Base-by-base conservation (phyloP, 495 filamentous ascomycete species). In the Neurospora sp. region DNA sequence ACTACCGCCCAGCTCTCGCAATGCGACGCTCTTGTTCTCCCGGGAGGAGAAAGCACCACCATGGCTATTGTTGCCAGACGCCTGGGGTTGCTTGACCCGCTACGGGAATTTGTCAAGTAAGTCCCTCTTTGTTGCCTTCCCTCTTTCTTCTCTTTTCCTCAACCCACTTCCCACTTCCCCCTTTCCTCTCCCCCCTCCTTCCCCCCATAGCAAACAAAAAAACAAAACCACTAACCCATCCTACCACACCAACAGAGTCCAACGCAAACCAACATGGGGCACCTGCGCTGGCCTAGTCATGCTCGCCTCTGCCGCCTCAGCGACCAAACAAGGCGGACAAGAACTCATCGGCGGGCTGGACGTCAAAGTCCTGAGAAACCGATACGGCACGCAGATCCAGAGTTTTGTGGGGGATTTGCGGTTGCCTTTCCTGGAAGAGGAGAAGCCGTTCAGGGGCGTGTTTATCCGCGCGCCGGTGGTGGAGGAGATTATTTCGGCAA, bases 381-480 rank as follows among this genome's bases (percentile, higher is more conserved):
- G 97, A 81, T 99, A 97, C 79, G 96, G 96, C 27, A 88, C 96
- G 69, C 96, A 99, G 82, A 89, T 91, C 37, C 94, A 99, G 82
- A 97, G 93, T 77, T 99, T 99, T 80, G 90, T 94, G 76, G 89
- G 90, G 3, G 88, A 91, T 44, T 77, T 98, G 35, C 83, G 90
- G 40, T 82, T 99, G 59, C 88, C 89, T 0, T 97, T 97, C 79
- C 84, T 98, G 4, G 72, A 74, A 31, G 38, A 75, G 7, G 73
- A 75, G 3, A 37, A 69, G 44, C 86, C 90, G 0, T 99, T 97
- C 80, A 87, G 88, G 20, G 92, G 90, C 0, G 91, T 99, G 40
- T 99, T 99, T 80, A 99, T 99, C 73, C 88, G 96, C 1, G 96
- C 96, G 20, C 96, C 96, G 0, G 89, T 98, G 3, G 96, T 99